These are phyloP conservation scores for Penicillium sp. DNA, from an alignment of 2,329 filamentous ascomycete genomes.

Conservation along the genomic window DNA sequence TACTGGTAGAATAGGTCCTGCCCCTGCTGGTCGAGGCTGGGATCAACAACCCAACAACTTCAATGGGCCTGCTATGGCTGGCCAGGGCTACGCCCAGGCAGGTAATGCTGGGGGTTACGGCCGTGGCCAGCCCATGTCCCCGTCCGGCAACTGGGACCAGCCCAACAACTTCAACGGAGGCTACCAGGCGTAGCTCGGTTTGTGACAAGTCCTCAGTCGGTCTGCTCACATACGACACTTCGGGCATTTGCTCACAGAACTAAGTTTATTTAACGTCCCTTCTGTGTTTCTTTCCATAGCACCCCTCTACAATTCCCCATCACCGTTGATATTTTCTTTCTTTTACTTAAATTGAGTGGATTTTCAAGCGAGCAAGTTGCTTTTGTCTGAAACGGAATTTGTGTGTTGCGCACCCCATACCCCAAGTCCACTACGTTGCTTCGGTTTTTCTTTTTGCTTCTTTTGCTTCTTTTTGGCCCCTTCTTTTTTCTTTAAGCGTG, in stretches of 20 bases:
- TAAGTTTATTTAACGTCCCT: conserved; percentile 15
- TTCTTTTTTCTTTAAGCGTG: conserved; percentile 32
- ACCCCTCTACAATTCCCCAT: conserved; percentile 18
- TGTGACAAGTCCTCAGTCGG: conserved; percentile 9
- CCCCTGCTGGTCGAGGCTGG: conserved; percentile 57
- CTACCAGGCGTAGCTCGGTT: conserved; percentile 54
- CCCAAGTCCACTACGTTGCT: conserved; percentile 41
- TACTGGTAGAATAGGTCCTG: conserved; percentile 45
- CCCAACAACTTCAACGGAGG: conserved; percentile 58
- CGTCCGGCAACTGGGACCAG: conserved; percentile 52
- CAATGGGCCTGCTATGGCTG: conserved; percentile 43
- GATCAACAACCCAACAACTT: conserved; percentile 56
- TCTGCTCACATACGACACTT: conserved; percentile 5
- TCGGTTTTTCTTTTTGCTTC: conserved; percentile 25
- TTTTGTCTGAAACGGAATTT: conserved; percentile 45
- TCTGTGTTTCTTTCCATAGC: conserved; percentile 23
- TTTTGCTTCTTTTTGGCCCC: conserved; percentile 20
- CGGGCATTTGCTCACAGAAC: conserved; percentile 13
- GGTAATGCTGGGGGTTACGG: conserved; percentile 79
- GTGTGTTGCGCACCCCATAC: conserved; percentile 45
- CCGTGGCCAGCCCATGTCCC: conserved; percentile 62
- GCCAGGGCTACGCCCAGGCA: conserved; percentile 60
- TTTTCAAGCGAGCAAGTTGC: conserved; percentile 40
- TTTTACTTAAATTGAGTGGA: conserved; percentile 35
- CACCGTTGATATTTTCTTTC: conserved; percentile 21